phyloP scores from a whole-genome alignment of 176 grass and related monocot species.

The Dendrocalamus sinicus region DNA sequence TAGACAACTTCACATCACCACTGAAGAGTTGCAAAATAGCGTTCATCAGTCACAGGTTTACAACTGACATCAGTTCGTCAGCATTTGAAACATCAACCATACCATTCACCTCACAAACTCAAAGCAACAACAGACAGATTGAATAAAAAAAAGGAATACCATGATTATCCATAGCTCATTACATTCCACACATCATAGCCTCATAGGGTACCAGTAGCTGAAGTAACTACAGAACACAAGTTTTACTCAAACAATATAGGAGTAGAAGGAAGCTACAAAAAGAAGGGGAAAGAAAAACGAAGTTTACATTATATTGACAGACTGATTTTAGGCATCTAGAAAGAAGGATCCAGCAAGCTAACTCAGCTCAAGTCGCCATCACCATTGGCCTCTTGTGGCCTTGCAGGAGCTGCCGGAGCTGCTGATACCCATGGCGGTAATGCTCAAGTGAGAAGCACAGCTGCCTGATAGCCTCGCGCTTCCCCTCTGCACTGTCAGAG shows the following conservation, averaged over 20 bases:
- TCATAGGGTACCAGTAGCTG: slow-evolving; percentile 8
- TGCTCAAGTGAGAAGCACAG: slow-evolving; percentile 96
- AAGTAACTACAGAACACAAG: slow-evolving; percentile 18
- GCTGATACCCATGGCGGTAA: slow-evolving; percentile 76
- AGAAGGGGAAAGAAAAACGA: not conserved
- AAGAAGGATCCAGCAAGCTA: slow-evolving; percentile 16
- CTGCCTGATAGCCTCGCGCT: slow-evolving; percentile 93
- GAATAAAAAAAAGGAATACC: not conserved
- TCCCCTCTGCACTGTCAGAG: slow-evolving; percentile 70
- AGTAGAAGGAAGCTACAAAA: not conserved
- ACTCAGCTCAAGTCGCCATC: slow-evolving; percentile 45
- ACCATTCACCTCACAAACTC: not conserved
- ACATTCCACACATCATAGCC: slow-evolving; percentile 38
- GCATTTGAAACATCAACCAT: not conserved
- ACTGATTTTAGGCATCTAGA: slow-evolving; percentile 5
- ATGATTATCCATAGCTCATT: slow-evolving; percentile 16
- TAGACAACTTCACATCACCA: not conserved
- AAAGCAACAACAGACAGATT: not conserved
- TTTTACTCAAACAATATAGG: slow-evolving; percentile 3
- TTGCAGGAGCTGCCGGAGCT: slow-evolving; percentile 74
- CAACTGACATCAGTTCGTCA: not conserved
- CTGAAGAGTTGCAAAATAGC: not conserved
- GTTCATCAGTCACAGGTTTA: not conserved
- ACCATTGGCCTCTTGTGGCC: slow-evolving; percentile 69
- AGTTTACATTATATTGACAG: slow-evolving; percentile 19